These are phyloP conservation scores for Trebouxia sp. DNA, from an alignment of 139 green algal genomes.

Conservation along the genomic window DNA sequence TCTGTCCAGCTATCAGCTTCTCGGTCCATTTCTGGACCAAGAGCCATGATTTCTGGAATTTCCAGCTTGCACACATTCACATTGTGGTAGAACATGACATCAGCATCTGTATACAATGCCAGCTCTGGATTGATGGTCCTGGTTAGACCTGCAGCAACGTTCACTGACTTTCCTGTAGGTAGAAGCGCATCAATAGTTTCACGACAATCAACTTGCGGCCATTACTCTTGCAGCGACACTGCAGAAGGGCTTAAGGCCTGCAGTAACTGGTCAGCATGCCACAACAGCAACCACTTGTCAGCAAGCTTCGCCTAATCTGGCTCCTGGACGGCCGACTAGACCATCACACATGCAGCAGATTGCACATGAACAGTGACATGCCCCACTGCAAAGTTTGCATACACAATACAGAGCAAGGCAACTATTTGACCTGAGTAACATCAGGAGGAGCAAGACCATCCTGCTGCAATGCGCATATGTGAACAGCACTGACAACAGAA, in stretches of 20 bases:
- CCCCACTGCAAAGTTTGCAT: too few species aligned
- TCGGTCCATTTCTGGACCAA: conserved; percentile 11
- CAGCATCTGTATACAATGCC: conserved; percentile 21
- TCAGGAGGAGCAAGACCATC: too few species aligned
- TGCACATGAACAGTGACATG: too few species aligned
- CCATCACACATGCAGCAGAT: too few species aligned
- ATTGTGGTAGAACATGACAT: conserved; percentile 11
- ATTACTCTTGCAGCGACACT: background rate
- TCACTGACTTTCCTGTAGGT: background rate
- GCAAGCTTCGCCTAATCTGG: too few species aligned
- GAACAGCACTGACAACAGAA: background rate
- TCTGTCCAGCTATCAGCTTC: background rate
- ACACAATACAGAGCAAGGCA: too few species aligned
- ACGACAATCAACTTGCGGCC: background rate
- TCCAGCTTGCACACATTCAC: conserved; percentile 14
- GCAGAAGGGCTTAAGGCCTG: background rate
- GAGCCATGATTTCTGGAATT: conserved; percentile 9
- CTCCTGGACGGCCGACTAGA: too few species aligned
- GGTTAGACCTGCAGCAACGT: background rate
- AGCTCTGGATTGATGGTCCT: background rate
- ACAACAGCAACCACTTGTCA: background rate
- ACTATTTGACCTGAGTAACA: too few species aligned
- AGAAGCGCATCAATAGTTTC: background rate
- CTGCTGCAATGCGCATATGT: too few species aligned
- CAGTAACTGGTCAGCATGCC: background rate